Percentiles rank a stretch among this genome's conserved stretches.
Evolutionary conservation across 768 basidiomycete genomes (phyloP).

Genomic region (Amanita inopinata): DNA sequence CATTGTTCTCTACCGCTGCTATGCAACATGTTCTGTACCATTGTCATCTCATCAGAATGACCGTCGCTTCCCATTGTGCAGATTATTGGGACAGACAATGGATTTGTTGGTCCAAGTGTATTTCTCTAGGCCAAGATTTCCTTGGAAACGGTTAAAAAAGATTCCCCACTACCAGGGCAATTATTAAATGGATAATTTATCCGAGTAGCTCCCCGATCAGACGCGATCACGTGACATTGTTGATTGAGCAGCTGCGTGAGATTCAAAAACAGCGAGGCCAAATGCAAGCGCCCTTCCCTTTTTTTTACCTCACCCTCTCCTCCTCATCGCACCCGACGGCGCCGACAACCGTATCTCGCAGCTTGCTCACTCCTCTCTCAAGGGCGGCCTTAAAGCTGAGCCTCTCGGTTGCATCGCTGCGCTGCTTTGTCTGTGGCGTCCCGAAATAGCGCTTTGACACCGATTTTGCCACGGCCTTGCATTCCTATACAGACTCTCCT

Average conservation of each 20-base stretch:
- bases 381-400: conserved; percentile 7
- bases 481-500: conserved; percentile 19
- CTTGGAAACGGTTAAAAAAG: not conserved
- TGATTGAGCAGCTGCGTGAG: conserved; percentile 30
- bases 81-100: not conserved
- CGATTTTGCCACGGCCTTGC: conserved; percentile 11
- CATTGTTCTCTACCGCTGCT: no score
- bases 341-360: conserved; percentile 13
- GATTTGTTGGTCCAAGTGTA: not conserved
- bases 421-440: conserved; percentile 9
- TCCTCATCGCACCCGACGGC: conserved; percentile 17
- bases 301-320: conserved; percentile 11
- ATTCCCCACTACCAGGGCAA: no score
- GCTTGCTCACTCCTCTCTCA: conserved; percentile 8
- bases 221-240: conserved; percentile 38
- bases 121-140: not conserved
- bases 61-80: no score
- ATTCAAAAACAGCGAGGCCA: conserved; percentile 25
- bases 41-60: no score
- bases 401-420: not conserved
- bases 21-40: no score
- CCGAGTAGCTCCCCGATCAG: not conserved
- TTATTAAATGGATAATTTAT: no score
- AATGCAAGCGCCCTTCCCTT: conserved; percentile 19
- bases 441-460: conserved; percentile 13